Base-by-base conservation (phyloP, 257 asterid species). In the Salvia rosmarinus region DNA sequence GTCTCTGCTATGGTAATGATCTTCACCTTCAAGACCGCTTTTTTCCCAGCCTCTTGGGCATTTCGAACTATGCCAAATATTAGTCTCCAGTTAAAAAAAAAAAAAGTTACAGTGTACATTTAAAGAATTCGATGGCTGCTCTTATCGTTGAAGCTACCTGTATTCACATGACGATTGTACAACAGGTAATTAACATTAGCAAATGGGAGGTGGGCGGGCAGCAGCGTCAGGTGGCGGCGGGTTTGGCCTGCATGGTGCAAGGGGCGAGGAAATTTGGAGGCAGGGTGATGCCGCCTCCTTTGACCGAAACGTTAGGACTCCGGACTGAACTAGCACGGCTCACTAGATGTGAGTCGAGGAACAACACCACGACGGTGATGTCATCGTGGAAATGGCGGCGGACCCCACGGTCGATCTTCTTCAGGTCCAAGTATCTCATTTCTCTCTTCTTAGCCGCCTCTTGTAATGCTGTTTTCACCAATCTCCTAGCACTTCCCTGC, bases 361-460 rank as follows among this genome's bases (percentile, higher is more conserved):
- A 91, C 64, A 91, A 70, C 23, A 91, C 92, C 1, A 84, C 82
- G 4, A 91, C 93, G 0, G 98, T 87, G 82, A 89, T 91, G 76
- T 89, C 96, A 0, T 91, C 98, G 8, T 91, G 98, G 88, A 91
- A 91, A 78, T 91, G 96, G 5, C 98, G 81, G 1, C 98, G 93
- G 4, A 91, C 94, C 42, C 95, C 96, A 0, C 96, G 82, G 72
- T 89, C 96, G 5, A 91, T 91, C 67, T 88, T 89, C 86, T 89
- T 91, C 90, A 91, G 72, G 79, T 91, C 98, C 0, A 95, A 89
- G 79, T 91, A 91, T 68, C 97, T 87, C 98, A 91, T 91, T 72
- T 91, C 98, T 75, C 98, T 79, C 75, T 91, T 91, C 88, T 89
- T 91, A 0, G 96, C 96, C 49, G 98, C 98, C 84, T 81, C 96